These are phyloP conservation scores for Penicillium sp. DNA, from an alignment of 2,329 filamentous ascomycete genomes.

Conservation along the genomic window DNA sequence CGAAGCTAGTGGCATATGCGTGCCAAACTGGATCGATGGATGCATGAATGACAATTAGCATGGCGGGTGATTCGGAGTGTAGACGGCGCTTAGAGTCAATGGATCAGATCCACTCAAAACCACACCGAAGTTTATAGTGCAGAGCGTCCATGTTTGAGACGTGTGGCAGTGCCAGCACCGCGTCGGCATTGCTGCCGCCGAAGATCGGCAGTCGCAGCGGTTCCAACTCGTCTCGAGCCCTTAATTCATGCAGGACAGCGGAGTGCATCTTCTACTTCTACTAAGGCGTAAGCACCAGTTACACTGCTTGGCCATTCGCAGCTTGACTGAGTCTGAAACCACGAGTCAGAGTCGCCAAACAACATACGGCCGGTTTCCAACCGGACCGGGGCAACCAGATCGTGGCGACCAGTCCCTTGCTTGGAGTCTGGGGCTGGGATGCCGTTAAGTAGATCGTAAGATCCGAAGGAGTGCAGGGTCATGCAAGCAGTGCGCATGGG, in stretches of 20 bases:
- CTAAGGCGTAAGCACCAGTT: neutral
- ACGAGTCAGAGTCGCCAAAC: conserved; percentile 1
- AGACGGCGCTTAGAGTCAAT: neutral
- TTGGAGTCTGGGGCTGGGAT: conserved; percentile 11
- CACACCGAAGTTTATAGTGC: neutral
- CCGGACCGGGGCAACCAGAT: conserved; percentile 8
- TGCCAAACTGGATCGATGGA: neutral
- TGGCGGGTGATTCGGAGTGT: neutral
- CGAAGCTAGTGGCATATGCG: neutral
- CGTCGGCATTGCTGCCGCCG: neutral
- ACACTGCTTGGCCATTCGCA: neutral
- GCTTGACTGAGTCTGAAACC: conserved; percentile 4
- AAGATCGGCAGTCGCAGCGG: neutral
- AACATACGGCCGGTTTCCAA: conserved; percentile 13
- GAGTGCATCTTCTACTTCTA: neutral
- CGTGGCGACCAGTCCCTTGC: conserved; percentile 24
- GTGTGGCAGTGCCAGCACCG: neutral
- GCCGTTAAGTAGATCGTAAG: neutral
- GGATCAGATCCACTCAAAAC: neutral
- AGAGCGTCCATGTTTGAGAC: neutral
- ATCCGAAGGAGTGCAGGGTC: conserved; percentile 2
- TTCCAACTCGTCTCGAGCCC: neutral
- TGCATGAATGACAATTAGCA: neutral
- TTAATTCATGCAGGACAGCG: neutral
- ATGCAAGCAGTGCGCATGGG: conserved; percentile 3